Evolutionary conservation across 768 basidiomycete species (phyloP).

Genomic region (Brasilioporus rufonigricans): DNA sequence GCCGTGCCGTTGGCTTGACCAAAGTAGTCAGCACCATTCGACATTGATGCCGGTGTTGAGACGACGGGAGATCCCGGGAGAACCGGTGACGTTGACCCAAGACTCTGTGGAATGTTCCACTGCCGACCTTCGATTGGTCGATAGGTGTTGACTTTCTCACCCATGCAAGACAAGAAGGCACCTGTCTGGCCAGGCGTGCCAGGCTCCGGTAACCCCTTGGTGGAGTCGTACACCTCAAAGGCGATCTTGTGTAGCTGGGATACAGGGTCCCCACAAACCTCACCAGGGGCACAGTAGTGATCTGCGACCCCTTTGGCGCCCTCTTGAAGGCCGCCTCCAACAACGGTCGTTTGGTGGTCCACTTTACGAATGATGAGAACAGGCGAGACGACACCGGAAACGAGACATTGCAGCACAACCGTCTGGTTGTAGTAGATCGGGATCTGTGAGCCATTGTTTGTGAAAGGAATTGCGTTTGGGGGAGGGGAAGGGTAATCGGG

Average conservation of each 20-base stretch:
- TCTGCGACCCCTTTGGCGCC: conserved; percentile 83
- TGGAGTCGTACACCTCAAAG: conserved; percentile 82
- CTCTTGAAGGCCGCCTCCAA: conserved; percentile 88
- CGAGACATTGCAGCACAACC: conserved; percentile 90
- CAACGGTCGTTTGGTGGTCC: conserved; percentile 84
- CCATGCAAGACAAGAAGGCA: conserved; percentile 87
- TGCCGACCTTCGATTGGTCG: conserved; percentile 79
- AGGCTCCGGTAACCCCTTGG: conserved; percentile 66
- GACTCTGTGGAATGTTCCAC: conserved; percentile 56
- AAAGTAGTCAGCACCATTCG: conserved; percentile 65
- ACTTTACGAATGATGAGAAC: conserved; percentile 93
- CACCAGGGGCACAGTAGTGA: conserved; percentile 78
- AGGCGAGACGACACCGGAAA: conserved; percentile 91
- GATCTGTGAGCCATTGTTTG: conserved; percentile 79
- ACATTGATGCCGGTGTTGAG: conserved; percentile 55
- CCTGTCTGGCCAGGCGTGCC: conserved; percentile 78
- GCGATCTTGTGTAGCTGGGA: conserved; percentile 96
- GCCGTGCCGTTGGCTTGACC: conserved; percentile 37
- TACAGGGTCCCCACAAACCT: conserved; percentile 91
- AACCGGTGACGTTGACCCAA: conserved; percentile 52
- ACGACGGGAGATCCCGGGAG: conserved; percentile 70
- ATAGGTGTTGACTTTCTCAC: conserved; percentile 91
- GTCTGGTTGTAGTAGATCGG: conserved; percentile 97
- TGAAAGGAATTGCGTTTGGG: conserved; percentile 84
- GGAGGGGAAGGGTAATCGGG: conserved; percentile 91